Evolutionary conservation across 495 filamentous ascomycete genomes (phyloP).

Genomic region (Aspergillus avenaceus): DNA sequence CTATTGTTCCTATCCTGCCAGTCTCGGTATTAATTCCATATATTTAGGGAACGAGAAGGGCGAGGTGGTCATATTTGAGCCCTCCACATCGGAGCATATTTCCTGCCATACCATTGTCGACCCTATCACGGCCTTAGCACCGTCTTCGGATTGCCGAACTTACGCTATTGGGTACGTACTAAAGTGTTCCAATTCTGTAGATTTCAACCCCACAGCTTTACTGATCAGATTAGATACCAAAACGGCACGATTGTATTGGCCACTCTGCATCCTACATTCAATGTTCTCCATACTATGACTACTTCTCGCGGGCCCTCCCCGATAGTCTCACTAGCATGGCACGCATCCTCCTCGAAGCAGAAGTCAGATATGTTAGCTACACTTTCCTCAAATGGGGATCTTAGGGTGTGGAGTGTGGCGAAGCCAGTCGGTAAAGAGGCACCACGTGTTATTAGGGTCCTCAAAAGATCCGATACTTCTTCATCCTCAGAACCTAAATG

Average conservation of each 20-base stretch:
- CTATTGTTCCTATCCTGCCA: not conserved
- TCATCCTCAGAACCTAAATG: conserved; percentile 76
- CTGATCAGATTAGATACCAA: conserved; percentile 61
- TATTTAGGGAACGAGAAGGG: conserved; percentile 82
- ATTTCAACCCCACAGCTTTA: not conserved
- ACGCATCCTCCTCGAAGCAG: conserved; percentile 92
- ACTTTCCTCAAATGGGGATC: conserved; percentile 86
- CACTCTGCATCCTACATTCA: conserved; percentile 85
- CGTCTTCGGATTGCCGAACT: conserved; percentile 86
- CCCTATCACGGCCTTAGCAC: conserved; percentile 87
- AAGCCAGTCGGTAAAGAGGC: conserved; percentile 74
- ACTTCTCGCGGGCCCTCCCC: conserved; percentile 79
- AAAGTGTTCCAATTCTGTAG: not conserved
- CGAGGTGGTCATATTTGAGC: conserved; percentile 93
- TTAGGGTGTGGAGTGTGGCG: conserved; percentile 94
- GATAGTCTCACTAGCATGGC: conserved; percentile 89
- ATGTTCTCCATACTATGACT: conserved; percentile 87
- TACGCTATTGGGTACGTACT: conserved; percentile 84
- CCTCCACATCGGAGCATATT: conserved; percentile 86
- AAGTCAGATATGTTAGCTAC: conserved; percentile 98
- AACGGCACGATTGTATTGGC: conserved; percentile 94
- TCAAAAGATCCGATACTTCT: conserved; percentile 74
- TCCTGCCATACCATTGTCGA: conserved; percentile 91
- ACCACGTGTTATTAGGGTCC: conserved; percentile 77
- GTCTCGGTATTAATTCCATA: conserved; percentile 1